Percentiles rank a stretch among this genome's conserved stretches.
These are phyloP conservation scores for Thermochaetoides thermophila DNA, from an alignment of 495 filamentous ascomycete species.

Conservation along the genomic window DNA sequence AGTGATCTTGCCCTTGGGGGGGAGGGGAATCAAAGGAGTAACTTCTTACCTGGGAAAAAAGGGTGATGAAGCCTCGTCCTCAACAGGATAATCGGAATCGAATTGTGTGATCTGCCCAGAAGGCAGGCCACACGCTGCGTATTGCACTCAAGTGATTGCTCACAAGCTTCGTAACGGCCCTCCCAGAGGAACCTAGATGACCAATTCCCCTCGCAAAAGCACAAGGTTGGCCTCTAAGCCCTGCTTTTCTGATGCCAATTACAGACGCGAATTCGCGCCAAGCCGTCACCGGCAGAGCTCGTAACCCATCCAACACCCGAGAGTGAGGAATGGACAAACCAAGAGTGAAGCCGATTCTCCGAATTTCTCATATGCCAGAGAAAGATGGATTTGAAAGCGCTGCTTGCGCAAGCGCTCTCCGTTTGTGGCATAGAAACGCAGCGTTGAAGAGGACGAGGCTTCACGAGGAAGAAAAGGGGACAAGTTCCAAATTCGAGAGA, in stretches of 20 bases:
- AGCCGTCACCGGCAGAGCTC: conserved; percentile 77
- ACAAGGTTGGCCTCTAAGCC: conserved; percentile 28
- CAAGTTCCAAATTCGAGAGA: no score
- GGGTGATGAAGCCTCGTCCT: conserved; percentile 58
- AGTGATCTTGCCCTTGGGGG: conserved; percentile 3
- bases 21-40: background rate
- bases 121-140: conserved; percentile 65
- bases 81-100: conserved; percentile 97
- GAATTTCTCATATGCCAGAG: conserved; percentile 98
- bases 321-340: conserved; percentile 27
- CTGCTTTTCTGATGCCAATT: conserved; percentile 99
- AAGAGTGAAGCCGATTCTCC: conserved; percentile 72
- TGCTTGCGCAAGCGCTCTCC: conserved; percentile 36
- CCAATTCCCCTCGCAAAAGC: conserved; percentile 26
- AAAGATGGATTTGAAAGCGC: conserved; percentile 19
- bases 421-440: conserved; percentile 99
- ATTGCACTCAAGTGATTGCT: conserved; percentile 94
- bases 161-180: conserved; percentile 91
- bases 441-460: conserved; percentile 91
- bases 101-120: conserved; percentile 56
- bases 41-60: conserved; percentile 13
- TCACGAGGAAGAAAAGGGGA: conserved; percentile 37
- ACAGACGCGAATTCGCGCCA: conserved; percentile 83
- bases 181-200: conserved; percentile 52
- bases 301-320: conserved; percentile 23